Evolutionary conservation across 2,329 filamentous ascomycete genomes (phyloP), one percentile per base, ranked within the genome.

Genomic region (Fusarium pseudoanthophilum): DNA sequence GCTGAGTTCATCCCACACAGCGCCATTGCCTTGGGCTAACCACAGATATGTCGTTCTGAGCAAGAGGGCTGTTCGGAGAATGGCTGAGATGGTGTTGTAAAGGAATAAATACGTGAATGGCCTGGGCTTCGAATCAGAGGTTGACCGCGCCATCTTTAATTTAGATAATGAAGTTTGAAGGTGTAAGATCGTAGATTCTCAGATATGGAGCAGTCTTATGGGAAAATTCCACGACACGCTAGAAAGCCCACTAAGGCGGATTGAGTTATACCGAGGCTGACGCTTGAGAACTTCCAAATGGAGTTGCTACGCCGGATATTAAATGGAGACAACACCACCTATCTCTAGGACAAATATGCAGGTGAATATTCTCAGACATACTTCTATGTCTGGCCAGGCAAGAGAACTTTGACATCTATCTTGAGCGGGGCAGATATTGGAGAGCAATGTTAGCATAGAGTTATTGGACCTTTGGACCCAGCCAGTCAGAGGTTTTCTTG

Each of bases 1-100:
- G 24, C 63, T 63, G 16, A 76, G 69, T n/a, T 72, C 55, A 4
- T 64, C 39, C 74, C 74, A 76, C 10, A 75, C 74, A 18, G 59
- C 36, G 4, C 45, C 45, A 34, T 76, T 75, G 11, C 64, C 72
- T 11, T 46, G 4, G 4, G n/a, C 51, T 6, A 18, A 39, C 64
- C 74, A 76, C 13, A 76, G 24, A 5, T 69, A 42, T 16, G 56
- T 15, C 4, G 72, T 73, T 37, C 64, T 65, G 11, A 64, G 10
- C 2, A 71, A 36, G 21, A 76, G 56, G 11, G 39, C 36, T 32
- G 48, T 40, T 36, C 74, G 61, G 3, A 76, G 37, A 15, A 64
- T 20, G 2, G 67, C 69, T 5, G 64, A 75, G 4, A 69, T 8
- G 4, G 60, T 43, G 20, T 76, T 76, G 30, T 76, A 76, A 3